Evolutionary conservation across 345 rosid genomes (phyloP), one percentile per base, ranked within the genome.

Genomic region (Arabidopsis arenosa): DNA sequence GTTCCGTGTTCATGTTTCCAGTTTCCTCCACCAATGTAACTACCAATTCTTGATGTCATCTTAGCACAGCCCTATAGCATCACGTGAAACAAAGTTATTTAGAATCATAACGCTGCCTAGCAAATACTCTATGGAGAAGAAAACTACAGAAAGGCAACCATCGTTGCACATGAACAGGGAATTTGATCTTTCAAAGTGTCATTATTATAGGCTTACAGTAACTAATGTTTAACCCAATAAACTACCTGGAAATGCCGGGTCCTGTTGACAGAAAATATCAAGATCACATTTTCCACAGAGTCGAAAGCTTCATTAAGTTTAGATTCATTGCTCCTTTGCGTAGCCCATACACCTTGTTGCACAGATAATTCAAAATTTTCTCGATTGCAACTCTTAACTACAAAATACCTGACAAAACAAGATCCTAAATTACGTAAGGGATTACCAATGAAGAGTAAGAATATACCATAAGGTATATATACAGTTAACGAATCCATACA

Each of bases 331-430:
- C 97, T 95, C 80, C 97, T 86, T 84, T 95, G 98, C 61, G 99
- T 95, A 68, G 99, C 98, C 99, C 98, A 95, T 49, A 95, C 94
- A 72, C 99, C 98, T 91, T 93, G 99, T 81, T 93, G 99, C 55
- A 91, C 99, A 74, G 98, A 93, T 65, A 93, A 77, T 83, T 95
- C 98, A 85, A 95, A 84, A 85, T 95, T 95, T 85, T 95, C 99
- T 32, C 89, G 90, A 69, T 95, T 92, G 88, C 91, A 88, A 82
- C 99, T 92, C 83, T 95, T 95, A 78, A 95, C 97, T 77, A 93
- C 92, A 73, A 95, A 95, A 81, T 95, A 95, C 97, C 98, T 93
- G 84, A 64, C 74, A 53, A 70, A 44, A 63, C 83, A 77, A 58
- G 36, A 55, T 72, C 44, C 26, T 69, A 44, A 74, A 76, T 26